Evolutionary conservation across 1,284 basidiomycete genomes (phyloP), one percentile per base, ranked within the genome.

Genomic region (Marasmius tenuissimus): DNA sequence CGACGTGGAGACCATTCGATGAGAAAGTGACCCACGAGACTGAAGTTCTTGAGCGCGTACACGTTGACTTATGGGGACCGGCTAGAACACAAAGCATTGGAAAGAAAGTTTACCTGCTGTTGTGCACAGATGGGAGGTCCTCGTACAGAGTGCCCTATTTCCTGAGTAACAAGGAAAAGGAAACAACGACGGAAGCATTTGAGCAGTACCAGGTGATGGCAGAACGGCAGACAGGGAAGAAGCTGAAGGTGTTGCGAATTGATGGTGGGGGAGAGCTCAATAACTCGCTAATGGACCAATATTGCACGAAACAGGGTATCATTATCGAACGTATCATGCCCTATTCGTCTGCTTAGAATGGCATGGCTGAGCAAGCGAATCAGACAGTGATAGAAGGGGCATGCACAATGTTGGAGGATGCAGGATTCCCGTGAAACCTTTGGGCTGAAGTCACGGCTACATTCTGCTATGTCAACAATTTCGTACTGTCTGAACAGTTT

Each of bases 351-450:
- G 7, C 55, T 11, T 22, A 37, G 4, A 61, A 61, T 53, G 60
- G 60, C 1, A 18, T 61, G 10, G 60, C 60, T 8, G 57, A 61
- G 45, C 18, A 55, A 3, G 55, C 60, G 22, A 61, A 58, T 53
- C n/a, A 55, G 16, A 35, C 34, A 1, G 22, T 45, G 3, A 58
- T 22, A n/a, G 60, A 39, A 22, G 47, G 14, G 16, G 27, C 27
- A 1, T 7, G 60, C 12, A 40, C 49, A 16, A n/a, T 58, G 3
- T 27, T 61, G 9, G 16, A 38, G 3, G 51, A 52, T 16, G 4
- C 58, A 1, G 27, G 18, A 3, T 9, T 60, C 40, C 45, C 27
- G 27, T 2, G 16, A 16, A 20, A 27, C 27, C 27, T 27, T 2
- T 27, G 27, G 27, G 27, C 27, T 3, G 50, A 53, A 37, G 48